A percentile compares a stretch with the other conserved stretches of the same genome.
phyloP scores from a whole-genome alignment of 345 rosid species.

The Hirschfeldia incana region DNA sequence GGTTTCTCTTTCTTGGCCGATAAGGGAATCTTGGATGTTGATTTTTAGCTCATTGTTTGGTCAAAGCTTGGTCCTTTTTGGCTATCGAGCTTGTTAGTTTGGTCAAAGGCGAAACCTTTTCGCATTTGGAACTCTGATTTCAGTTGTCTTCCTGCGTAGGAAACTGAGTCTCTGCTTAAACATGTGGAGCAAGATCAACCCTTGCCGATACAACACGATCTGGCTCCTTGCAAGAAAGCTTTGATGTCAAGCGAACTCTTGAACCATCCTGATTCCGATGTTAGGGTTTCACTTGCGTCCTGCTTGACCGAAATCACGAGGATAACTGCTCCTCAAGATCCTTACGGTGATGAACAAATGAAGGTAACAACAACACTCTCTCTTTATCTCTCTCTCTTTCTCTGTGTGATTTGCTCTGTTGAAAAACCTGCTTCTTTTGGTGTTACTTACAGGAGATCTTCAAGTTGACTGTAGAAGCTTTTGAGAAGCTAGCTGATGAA shows the following conservation, averaged over 20 bases:
- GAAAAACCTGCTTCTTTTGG: slow-evolving; percentile 14
- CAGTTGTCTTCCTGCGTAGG: slow-evolving; percentile 35
- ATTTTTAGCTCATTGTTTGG: background rate
- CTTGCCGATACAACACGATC: slow-evolving; percentile 54
- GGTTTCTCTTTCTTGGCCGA: slow-evolving; percentile 35
- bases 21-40: slow-evolving; percentile 25
- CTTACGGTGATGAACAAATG: slow-evolving; percentile 68
- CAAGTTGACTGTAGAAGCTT: slow-evolving; percentile 50
- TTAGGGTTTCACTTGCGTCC: slow-evolving; percentile 65
- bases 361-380: slow-evolving; percentile 46
- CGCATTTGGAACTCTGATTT: background rate
- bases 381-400: background rate
- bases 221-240: slow-evolving; percentile 61
- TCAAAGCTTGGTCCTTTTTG: slow-evolving; percentile 7
- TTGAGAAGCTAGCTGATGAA: slow-evolving; percentile 55
- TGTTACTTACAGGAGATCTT: slow-evolving; percentile 55
- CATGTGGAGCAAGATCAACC: slow-evolving; percentile 71
- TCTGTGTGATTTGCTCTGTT: slow-evolving; percentile 14
- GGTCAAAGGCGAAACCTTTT: background rate
- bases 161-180: slow-evolving; percentile 55
- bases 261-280: slow-evolving; percentile 58
- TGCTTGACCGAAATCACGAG: slow-evolving; percentile 70
- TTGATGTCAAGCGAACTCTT: slow-evolving; percentile 56
- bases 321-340: slow-evolving; percentile 77
- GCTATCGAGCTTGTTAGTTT: too few species aligned